Conservation (phyloP, 2,329 filamentous ascomycete genomes). For the Canariomyces notabilis region DNA sequence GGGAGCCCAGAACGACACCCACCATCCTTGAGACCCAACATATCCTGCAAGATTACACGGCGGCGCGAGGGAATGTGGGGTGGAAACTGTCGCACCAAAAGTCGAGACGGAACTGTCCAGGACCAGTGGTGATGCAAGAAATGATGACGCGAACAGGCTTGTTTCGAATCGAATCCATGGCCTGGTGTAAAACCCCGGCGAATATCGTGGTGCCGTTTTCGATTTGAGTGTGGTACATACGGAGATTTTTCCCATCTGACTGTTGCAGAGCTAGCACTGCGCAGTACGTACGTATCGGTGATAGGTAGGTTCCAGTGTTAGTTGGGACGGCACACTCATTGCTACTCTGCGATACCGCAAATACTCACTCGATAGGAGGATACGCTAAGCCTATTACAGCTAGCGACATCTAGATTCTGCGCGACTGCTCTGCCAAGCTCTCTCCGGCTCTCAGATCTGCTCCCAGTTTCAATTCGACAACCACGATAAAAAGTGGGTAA, state of each 20-base stretch:
- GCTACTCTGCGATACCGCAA: too few species aligned
- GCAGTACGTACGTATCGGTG: too few species aligned
- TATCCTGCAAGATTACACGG: conserved; percentile 15
- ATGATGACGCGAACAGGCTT: conserved; percentile 8
- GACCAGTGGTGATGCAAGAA: background rate
- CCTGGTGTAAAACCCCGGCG: conserved; percentile 8
- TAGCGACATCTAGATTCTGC: too few species aligned
- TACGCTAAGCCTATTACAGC: too few species aligned
- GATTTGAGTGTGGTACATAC: background rate
- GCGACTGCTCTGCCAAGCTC: too few species aligned
- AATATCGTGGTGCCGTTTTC: conserved; percentile 7
- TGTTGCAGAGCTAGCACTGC: conserved; percentile 7
- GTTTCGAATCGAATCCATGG: conserved; percentile 16
- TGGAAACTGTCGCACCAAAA: conserved; percentile 11
- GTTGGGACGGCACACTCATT: too few species aligned
- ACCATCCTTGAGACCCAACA: conserved; percentile 5
- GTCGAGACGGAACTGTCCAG: background rate
- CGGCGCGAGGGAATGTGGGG: conserved; percentile 2
- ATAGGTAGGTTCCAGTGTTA: too few species aligned
- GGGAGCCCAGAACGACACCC: conserved; percentile 4
- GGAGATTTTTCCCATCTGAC: conserved; percentile 1
- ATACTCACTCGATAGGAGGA: too few species aligned
- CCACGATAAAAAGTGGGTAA: too few species aligned
- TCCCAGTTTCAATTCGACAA: too few species aligned
- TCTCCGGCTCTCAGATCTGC: too few species aligned